phyloP scores from a whole-genome alignment of 257 asterid genomes.

The Solanum clarkiae region DNA sequence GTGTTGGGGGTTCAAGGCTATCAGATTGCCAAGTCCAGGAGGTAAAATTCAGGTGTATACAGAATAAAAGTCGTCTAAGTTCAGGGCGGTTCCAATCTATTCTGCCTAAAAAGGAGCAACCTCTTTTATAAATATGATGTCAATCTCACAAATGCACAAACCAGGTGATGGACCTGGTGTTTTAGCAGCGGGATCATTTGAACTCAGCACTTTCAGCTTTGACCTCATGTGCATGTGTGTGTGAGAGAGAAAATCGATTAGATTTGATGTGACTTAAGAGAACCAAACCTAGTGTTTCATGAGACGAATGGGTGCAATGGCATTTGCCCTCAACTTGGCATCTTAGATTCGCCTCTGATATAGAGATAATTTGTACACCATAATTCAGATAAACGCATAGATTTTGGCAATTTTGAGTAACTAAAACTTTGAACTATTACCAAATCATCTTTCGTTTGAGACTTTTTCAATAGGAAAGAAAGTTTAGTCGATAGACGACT shows the following conservation, averaged over 20 bases:
- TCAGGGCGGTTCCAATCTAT: not conserved
- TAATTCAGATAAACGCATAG: not conserved
- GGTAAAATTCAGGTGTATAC: not conserved
- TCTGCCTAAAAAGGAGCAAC: too few relatives aligned
- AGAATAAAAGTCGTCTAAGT: too few relatives aligned
- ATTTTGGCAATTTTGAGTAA: not conserved
- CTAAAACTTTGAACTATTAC: not conserved
- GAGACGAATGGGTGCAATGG: not conserved
- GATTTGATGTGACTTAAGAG: not conserved
- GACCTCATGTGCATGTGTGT: not conserved
- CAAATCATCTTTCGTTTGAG: not conserved
- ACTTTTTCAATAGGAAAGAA: not conserved
- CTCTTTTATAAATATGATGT: not conserved
- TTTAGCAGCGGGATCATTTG: not conserved
- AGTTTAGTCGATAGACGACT: conserved; percentile 6
- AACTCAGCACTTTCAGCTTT: accelerated
- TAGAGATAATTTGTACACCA: not conserved
- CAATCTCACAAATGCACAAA: not conserved
- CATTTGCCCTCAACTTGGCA: not conserved
- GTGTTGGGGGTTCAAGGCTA: not conserved
- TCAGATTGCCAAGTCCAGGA: not conserved
- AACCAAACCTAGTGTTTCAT: not conserved
- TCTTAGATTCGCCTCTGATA: not conserved
- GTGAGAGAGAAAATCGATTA: not conserved
- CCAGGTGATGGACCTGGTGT: not conserved